Evolutionary conservation across 2,329 filamentous ascomycete species (phyloP).

Genomic region (Aspergillus sp.): DNA sequence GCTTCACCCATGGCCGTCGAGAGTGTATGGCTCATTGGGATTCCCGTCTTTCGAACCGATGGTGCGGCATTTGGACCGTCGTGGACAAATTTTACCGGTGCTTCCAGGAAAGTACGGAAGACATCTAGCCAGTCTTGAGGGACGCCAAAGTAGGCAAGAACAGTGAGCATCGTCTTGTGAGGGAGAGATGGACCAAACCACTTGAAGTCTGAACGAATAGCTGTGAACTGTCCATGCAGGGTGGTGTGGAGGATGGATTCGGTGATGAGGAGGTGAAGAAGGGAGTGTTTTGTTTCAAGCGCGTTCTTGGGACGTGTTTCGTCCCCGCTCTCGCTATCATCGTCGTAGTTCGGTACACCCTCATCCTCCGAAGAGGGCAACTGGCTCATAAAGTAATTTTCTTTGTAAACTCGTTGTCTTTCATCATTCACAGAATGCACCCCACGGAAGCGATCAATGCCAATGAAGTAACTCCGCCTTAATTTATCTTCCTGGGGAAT

Average conservation of each 20-base stretch:
- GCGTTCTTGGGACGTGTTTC: conserved; percentile 42
- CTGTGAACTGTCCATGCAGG: conserved; percentile 51
- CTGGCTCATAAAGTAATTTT: conserved; percentile 58
- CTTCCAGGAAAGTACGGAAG: conserved; percentile 59
- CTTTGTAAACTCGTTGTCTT: conserved; percentile 39
- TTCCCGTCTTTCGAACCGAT: conserved; percentile 54
- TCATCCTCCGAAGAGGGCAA: conserved; percentile 46
- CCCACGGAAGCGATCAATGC: background rate
- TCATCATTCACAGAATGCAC: conserved; percentile 23
- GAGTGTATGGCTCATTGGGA: conserved; percentile 60
- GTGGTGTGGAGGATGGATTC: conserved; percentile 54
- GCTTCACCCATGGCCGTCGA: conserved; percentile 62
- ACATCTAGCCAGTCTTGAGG: conserved; percentile 58
- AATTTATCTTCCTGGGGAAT: conserved; percentile 41
- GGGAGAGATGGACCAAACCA: conserved; percentile 60
- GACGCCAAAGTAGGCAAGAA: conserved; percentile 61
- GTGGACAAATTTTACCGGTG: conserved; percentile 58
- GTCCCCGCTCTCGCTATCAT: conserved; percentile 26
- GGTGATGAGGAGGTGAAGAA: conserved; percentile 58
- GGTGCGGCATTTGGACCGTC: conserved; percentile 50
- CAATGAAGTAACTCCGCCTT: conserved; percentile 49
- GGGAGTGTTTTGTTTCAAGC: conserved; percentile 54
- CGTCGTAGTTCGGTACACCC: conserved; percentile 39
- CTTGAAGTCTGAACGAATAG: conserved; percentile 59
- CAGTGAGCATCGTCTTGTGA: conserved; percentile 58